Evolutionary conservation across 768 basidiomycete genomes (phyloP), one percentile per base, ranked within the genome.

Genomic region (Kwoniella dejecticola): DNA sequence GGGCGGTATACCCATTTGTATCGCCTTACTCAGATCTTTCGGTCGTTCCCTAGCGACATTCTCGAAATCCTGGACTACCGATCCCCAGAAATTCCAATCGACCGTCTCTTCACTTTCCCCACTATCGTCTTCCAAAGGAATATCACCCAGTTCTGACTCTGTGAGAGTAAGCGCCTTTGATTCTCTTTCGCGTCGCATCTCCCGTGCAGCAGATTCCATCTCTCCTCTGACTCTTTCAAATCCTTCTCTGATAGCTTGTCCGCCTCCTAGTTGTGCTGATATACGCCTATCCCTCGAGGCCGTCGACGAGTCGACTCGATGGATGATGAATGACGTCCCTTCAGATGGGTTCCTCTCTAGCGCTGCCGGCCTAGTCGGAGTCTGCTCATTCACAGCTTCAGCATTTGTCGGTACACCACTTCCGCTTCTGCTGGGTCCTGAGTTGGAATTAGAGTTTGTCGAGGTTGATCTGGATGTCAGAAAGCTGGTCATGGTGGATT

Each of bases 61-160:
- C 74, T 92, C 89, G 75, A 98, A 99, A 77, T 97, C 90, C 67
- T 89, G 90, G 75, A 97, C 88, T 2, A 99, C 94, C 10, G 83
- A 85, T 0, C 93, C 94, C 96, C 96, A 96, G 81, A 98, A 96
- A 38, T 53, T 61, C 75, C 74, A 75, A 60, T 77, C 75, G 0
- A 77, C 69, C 21, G 30, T 53, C 21, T 64, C 69, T 10, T 64
- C 59, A 21, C 13, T 42, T 31, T 62, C 52, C 15, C 60, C 69
- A n/a, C n/a, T n/a, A 2, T 65, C 61, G 15, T 0, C 47, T 24
- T 60, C 56, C 44, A 46, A 42, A 10, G 4, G 29, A 7, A 17
- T 19, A 41, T 36, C 48, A 1, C 38, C 46, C 11, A 27, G 19
- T 40, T 38, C 47, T 38, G n/a, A 36, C 13, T 38, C 38, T 17